A percentile compares a stretch with the other conserved stretches of the same genome.
Evolutionary conservation across 1,284 basidiomycete species (phyloP).

Genomic region (Boletellus dicymbophilus): DNA sequence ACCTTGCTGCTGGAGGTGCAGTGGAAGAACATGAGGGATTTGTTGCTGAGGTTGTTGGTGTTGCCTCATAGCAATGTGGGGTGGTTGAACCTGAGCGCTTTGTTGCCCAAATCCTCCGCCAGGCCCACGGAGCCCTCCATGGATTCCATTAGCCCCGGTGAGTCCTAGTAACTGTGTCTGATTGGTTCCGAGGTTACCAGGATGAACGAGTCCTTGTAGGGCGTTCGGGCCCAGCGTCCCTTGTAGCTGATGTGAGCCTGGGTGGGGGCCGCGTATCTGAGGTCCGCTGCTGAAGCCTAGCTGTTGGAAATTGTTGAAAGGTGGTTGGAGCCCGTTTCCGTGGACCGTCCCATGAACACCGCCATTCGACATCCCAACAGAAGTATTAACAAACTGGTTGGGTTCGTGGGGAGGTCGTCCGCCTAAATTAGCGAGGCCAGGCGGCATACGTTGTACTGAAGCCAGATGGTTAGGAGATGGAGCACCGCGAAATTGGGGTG

Average conservation of each 20-base stretch:
- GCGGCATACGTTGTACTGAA: constrained; percentile 64
- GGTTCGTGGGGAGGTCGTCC: constrained; percentile 79
- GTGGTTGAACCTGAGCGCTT: constrained; percentile 44
- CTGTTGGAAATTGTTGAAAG: constrained; percentile 51
- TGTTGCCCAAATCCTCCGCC: constrained; percentile 55
- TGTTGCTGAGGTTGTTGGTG: constrained; percentile 43
- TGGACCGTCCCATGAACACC: constrained; percentile 49
- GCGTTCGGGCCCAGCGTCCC: constrained; percentile 44
- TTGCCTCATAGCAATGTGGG: constrained; percentile 43
- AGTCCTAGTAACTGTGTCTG: constrained; percentile 47
- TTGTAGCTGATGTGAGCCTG: constrained; percentile 51
- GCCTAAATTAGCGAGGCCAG: constrained; percentile 81
- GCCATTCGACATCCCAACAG: constrained; percentile 46
- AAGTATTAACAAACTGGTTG: constrained; percentile 60
- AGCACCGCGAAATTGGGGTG: constrained; percentile 66
- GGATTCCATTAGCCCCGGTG: constrained; percentile 38
- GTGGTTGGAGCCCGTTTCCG: constrained; percentile 47
- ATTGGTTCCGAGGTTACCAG: constrained; percentile 51
- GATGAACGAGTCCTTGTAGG: constrained; percentile 47
- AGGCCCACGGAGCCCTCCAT: constrained; percentile 42
- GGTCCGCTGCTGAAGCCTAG: constrained; percentile 49
- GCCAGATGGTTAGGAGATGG: constrained; percentile 61
- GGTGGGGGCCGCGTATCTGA: constrained; percentile 52
- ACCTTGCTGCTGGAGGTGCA: constrained; percentile 62
- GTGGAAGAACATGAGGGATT: constrained; percentile 58